Percentiles rank a stretch among this genome's conserved stretches.
Conservation (phyloP, 331 rosid genomes). For the Saraca asoca region DNA sequence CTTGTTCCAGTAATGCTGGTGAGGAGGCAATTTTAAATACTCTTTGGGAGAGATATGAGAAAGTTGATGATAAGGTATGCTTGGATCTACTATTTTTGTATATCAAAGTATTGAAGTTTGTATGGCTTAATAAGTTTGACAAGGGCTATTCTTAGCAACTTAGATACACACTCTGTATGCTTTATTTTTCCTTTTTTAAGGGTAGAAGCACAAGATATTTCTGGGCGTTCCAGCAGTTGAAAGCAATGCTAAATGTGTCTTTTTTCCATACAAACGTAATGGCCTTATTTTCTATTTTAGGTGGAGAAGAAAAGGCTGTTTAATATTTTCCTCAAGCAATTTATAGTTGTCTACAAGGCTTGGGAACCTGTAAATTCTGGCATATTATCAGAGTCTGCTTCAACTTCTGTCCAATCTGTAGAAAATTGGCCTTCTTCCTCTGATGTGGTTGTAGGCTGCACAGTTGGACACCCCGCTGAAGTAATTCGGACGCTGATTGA, state of each 20-base stretch:
- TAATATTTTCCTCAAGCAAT: constrained; percentile 89
- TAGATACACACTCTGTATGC: constrained; percentile 2
- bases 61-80: constrained; percentile 74
- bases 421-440: constrained; percentile 53
- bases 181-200: neutral
- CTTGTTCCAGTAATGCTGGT: constrained; percentile 68
- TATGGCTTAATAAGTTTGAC: constrained; percentile 26
- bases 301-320: constrained; percentile 82
- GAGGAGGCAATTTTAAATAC: constrained; percentile 84
- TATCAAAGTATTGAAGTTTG: constrained; percentile 25
- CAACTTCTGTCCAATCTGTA: constrained; percentile 38
- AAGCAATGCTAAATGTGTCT: constrained; percentile 2
- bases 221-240: constrained; percentile 24
- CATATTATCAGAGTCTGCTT: constrained; percentile 57
- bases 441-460: constrained; percentile 77
- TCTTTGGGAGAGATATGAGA: constrained; percentile 81
- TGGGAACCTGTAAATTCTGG: constrained; percentile 84
- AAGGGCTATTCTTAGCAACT: constrained; percentile 5
- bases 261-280: constrained; percentile 13
- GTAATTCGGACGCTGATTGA: constrained; percentile 68
- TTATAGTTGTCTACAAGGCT: constrained; percentile 69
- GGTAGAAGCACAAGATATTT: neutral
- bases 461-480: constrained; percentile 92
- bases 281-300: constrained; percentile 44
- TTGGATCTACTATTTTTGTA: constrained; percentile 24